phyloP scores from a whole-genome alignment of 768 basidiomycete genomes.

The Daedaleopsis sinensis region DNA sequence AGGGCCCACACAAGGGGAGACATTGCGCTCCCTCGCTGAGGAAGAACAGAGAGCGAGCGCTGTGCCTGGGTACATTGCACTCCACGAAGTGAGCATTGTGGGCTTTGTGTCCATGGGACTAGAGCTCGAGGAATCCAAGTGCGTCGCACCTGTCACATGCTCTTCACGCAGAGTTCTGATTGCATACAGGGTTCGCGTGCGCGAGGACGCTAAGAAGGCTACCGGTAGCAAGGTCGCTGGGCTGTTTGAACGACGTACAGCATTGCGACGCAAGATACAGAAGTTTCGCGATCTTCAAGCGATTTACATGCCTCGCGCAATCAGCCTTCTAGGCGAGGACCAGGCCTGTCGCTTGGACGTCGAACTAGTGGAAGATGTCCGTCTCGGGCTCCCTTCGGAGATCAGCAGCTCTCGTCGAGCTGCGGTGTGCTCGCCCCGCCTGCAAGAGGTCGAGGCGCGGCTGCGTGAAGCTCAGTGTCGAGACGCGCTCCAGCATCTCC shows the following conservation, averaged over 20 bases:
- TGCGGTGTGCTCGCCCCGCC: conserved; percentile 9
- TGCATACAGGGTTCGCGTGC: not conserved
- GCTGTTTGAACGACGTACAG: conserved; percentile 3
- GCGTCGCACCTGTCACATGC: too few species aligned
- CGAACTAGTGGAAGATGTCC: conserved; percentile 18
- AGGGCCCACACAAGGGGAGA: too few species aligned
- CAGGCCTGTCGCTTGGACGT: not conserved
- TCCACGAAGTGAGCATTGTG: too few species aligned
- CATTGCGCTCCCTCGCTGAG: too few species aligned
- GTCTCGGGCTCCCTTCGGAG: conserved; percentile 27
- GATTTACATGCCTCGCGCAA: conserved; percentile 21
- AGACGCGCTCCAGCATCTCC: conserved; percentile 17
- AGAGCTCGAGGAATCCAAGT: not conserved
- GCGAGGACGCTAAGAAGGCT: not conserved
- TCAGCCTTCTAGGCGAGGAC: not conserved
- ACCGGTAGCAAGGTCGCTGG: too few species aligned
- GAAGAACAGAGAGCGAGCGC: too few species aligned
- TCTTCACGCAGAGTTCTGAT: too few species aligned
- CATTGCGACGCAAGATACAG: conserved; percentile 8
- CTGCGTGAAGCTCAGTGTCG: conserved; percentile 23
- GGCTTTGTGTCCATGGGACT: too few species aligned
- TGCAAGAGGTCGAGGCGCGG: conserved; percentile 5
- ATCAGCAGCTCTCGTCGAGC: not conserved
- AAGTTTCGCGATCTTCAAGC: conserved; percentile 13
- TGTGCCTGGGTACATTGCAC: too few species aligned